phyloP scores from a whole-genome alignment of 2,329 filamentous ascomycete species.

The Aspergillus fischeri region DNA sequence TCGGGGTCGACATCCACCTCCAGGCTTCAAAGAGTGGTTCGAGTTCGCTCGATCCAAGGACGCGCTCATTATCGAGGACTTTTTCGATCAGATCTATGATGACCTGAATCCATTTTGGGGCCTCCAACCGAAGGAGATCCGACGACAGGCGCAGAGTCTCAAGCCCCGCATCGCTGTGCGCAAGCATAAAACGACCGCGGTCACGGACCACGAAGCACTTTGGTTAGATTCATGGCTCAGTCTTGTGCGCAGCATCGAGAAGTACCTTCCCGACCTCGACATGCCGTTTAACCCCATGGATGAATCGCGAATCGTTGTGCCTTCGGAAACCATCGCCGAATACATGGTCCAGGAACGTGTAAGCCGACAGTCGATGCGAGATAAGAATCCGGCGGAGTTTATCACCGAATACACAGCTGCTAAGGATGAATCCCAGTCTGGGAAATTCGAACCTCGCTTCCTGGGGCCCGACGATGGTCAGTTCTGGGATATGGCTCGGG shows the following conservation, averaged over 20 bases:
- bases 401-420: conserved; percentile 11
- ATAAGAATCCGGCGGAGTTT: not conserved
- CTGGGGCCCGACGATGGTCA: conserved; percentile 12
- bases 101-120: conserved; percentile 50
- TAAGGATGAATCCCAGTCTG: conserved; percentile 4
- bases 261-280: conserved; percentile 44
- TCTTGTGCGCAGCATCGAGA: conserved; percentile 34
- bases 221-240: conserved; percentile 43
- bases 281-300: conserved; percentile 49
- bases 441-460: conserved; percentile 12
- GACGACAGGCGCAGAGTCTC: conserved; percentile 37
- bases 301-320: conserved; percentile 45
- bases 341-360: conserved; percentile 32
- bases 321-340: conserved; percentile 43
- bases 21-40: conserved; percentile 48
- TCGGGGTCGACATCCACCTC: conserved; percentile 48
- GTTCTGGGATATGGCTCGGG: conserved; percentile 42
- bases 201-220: conserved; percentile 21
- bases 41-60: conserved; percentile 40
- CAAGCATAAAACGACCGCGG: conserved; percentile 33
- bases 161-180: conserved; percentile 39
- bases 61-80: conserved; percentile 46
- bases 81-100: conserved; percentile 50
- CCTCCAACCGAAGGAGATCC: conserved; percentile 38
- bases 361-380: conserved; percentile 6